Base-by-base conservation (phyloP, 2,329 filamentous ascomycete species). In the Phyllosticta citriasiana region DNA sequence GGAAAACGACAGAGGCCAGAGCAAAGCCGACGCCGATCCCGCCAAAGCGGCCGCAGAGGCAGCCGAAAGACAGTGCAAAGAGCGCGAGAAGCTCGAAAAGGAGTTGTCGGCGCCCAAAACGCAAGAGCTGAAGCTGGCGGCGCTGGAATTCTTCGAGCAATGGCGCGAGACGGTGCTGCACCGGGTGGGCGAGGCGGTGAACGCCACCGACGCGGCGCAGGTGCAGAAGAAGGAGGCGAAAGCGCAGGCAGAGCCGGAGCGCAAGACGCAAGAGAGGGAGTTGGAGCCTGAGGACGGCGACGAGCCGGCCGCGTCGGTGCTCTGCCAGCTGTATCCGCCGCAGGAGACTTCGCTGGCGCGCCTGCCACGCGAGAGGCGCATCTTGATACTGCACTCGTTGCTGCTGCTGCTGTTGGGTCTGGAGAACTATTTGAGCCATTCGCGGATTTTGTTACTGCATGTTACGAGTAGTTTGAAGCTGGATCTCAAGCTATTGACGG, bases 341-440 rank as follows among this genome's bases (percentile, higher is more conserved):
- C 75, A 78, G 10, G 75, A 79, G 50, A 71, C 65, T 8, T 59
- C 54, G 8, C 65, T 94, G 14, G 82, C 80, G 65, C 78, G 80
- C 12, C 74, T 89, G 2, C 75, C 82, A 0, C 74, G 83, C 57
- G 82, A 84, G 59, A 87, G 86, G 68, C 79, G 86, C 55, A 81
- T 81, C 33, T 77, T 91, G 9, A 79, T 95, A 7, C 74, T 95
- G 9, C 88, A 94, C 67, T 83, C 85, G 0, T 76, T 91, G 54
- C 77, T 95, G 0, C 77, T 96, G 3, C 77, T 94, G 27, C 68
- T 92, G 8, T 76, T 96, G 2, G 91, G 88, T 2, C 76, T 95
- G n/a, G 87, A 94, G 68, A 84, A 88, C 64, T 96, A 94, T 72
- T 84, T 81, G 53, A 84, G 88, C 4, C 86, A 89, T 67, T 88